Evolutionary conservation across 768 basidiomycete genomes (phyloP).

Genomic region (Leucosporidium creatinivorum): DNA sequence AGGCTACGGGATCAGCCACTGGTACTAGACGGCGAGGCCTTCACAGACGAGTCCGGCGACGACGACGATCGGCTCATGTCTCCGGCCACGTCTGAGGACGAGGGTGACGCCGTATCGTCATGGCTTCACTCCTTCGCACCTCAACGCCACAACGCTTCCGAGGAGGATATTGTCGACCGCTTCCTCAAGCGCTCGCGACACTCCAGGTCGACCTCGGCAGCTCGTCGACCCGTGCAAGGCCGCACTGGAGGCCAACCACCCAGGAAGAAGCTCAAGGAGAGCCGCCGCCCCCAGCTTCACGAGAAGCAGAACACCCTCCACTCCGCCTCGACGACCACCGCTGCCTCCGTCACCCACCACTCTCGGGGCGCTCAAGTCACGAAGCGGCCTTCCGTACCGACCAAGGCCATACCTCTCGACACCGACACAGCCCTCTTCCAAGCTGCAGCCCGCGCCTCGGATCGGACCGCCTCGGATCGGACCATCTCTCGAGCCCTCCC

Average conservation of each 20-base stretch:
- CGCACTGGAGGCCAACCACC: too few species aligned
- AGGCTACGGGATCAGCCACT: constrained; percentile 11
- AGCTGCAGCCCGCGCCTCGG: too few species aligned
- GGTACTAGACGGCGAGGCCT: constrained; percentile 11
- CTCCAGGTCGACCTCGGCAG: background rate
- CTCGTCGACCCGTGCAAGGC: too few species aligned
- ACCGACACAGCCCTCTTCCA: constrained; percentile 22
- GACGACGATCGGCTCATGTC: background rate
- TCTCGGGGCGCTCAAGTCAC: too few species aligned
- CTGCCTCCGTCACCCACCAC: too few species aligned
- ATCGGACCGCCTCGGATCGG: too few species aligned
- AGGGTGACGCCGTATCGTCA: constrained; percentile 23
- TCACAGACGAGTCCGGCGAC: constrained; percentile 22
- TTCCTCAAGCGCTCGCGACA: constrained; percentile 22
- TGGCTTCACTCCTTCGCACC: constrained; percentile 29
- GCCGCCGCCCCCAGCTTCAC: too few species aligned
- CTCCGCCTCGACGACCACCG: too few species aligned
- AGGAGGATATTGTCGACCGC: constrained; percentile 31
- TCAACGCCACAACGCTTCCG: background rate
- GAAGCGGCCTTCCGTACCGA: background rate
- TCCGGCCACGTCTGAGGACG: constrained; percentile 8
- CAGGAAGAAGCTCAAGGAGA: too few species aligned
- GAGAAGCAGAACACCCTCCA: too few species aligned
- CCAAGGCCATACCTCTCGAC: constrained; percentile 13
- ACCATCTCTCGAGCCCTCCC: too few species aligned